These are phyloP conservation scores for Leccinum sublutescens DNA, from an alignment of 768 basidiomycete species.

Conservation along the genomic window DNA sequence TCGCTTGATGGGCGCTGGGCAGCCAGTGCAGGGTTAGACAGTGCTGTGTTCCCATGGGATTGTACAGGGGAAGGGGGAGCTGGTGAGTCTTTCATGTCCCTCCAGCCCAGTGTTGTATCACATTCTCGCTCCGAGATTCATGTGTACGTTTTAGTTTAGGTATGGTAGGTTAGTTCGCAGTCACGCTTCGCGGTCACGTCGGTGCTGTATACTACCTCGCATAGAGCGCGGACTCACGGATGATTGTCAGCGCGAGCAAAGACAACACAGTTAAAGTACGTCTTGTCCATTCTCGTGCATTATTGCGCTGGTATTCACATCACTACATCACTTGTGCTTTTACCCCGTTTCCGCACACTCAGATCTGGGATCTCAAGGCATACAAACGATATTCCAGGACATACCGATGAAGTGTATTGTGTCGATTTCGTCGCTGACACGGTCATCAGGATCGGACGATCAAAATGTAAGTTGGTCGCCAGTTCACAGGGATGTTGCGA, in stretches of 20 bases:
- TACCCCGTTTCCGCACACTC: background rate
- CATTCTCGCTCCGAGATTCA: background rate
- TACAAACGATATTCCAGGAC: conserved; percentile 26
- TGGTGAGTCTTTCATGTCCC: conserved; percentile 32
- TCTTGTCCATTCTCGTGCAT: background rate
- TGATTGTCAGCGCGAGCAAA: conserved; percentile 93
- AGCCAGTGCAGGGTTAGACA: conserved; percentile 90
- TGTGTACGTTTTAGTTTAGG: background rate
- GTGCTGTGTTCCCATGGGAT: conserved; percentile 85
- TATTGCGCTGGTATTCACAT: background rate
- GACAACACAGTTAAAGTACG: conserved; percentile 92
- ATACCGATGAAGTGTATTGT: conserved; percentile 97
- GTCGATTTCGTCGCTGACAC: conserved; percentile 99
- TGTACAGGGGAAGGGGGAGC: conserved; percentile 36
- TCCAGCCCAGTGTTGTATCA: background rate
- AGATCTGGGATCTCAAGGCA: conserved; percentile 84
- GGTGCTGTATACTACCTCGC: conserved; percentile 91
- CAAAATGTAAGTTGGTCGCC: conserved; percentile 66
- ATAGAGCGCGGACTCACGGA: conserved; percentile 92
- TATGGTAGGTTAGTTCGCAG: conserved; percentile 77
- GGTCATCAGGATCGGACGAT: conserved; percentile 86
- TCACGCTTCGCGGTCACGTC: conserved; percentile 88
- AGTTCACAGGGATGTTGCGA: background rate
- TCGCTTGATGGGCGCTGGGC: conserved; percentile 88
- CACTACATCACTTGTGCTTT: too few relatives aligned